phyloP scores from a whole-genome alignment of 768 basidiomycete genomes.

The Suillus brevipes region DNA sequence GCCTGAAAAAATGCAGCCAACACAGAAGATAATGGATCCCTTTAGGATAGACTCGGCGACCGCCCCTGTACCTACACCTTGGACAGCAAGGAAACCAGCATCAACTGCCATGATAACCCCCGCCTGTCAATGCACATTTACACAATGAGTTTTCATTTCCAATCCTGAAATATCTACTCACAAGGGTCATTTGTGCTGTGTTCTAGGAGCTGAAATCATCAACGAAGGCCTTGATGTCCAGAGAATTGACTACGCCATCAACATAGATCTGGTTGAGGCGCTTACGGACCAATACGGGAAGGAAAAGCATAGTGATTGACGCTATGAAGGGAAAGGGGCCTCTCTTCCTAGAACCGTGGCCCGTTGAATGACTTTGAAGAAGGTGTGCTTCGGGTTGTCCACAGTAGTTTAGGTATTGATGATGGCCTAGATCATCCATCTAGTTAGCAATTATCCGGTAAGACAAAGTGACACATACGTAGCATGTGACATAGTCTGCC shows the following conservation, averaged over 20 bases:
- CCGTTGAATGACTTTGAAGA: not conserved
- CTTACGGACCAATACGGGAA: not conserved
- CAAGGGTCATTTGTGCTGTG: not conserved
- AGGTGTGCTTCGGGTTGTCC: slow-evolving; percentile 4
- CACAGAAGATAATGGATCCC: slow-evolving; percentile 3
- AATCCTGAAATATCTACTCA: not conserved
- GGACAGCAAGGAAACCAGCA: not conserved
- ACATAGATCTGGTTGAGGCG: not conserved
- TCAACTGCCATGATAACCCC: slow-evolving; percentile 2
- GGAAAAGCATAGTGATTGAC: not conserved
- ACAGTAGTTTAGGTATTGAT: not conserved
- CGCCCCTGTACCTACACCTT: not conserved
- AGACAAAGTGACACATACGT: not conserved
- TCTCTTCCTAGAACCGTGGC: not conserved
- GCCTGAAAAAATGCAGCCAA: not conserved
- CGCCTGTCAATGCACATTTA: not conserved
- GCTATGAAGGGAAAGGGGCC: not conserved
- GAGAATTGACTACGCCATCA: not conserved
- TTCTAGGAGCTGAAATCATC: not conserved
- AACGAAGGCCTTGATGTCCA: not conserved
- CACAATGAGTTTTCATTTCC: not conserved
- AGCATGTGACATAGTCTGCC: slow-evolving; percentile 5
- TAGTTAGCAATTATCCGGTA: not conserved
- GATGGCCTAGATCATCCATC: not conserved
- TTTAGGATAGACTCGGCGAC: not conserved